A percentile compares a stretch with the other conserved stretches of the same genome.
phyloP scores from a whole-genome alignment of 345 rosid genomes.

The Stellera chamaejasme region DNA sequence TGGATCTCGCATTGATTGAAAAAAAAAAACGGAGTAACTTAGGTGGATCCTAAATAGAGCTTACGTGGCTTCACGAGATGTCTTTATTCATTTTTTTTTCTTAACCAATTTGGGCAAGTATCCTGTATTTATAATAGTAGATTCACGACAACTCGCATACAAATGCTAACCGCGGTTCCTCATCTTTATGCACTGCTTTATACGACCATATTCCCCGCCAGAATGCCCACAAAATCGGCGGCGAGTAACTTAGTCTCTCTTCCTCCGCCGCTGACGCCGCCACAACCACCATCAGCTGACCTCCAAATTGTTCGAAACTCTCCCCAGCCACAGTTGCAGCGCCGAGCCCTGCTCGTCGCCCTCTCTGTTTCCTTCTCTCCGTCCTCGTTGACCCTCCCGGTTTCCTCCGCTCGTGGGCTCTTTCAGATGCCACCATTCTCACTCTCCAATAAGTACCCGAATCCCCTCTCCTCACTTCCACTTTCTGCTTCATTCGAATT shows the following conservation, averaged over 20 bases:
- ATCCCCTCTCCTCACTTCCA: background rate
- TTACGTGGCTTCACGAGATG: too few species aligned
- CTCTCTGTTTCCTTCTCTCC: conserved; percentile 8
- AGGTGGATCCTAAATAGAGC: too few species aligned
- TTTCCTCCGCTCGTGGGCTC: conserved; percentile 52
- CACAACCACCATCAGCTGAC: conserved; percentile 5
- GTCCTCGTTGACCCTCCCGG: conserved; percentile 5
- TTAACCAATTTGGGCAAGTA: too few species aligned
- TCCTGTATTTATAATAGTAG: too few species aligned
- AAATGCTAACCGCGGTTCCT: too few species aligned
- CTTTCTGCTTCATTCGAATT: background rate
- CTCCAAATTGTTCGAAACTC: conserved; percentile 4
- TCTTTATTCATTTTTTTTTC: too few species aligned
- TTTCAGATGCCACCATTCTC: conserved; percentile 63
- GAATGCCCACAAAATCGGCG: too few species aligned
- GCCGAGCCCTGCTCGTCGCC: conserved; percentile 33
- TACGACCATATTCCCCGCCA: too few species aligned
- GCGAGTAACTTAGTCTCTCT: background rate
- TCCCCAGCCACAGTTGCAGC: conserved; percentile 25
- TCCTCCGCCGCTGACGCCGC: conserved; percentile 5
- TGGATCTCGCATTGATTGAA: too few species aligned
- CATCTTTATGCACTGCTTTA: too few species aligned
- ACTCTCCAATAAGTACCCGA: conserved; percentile 41
- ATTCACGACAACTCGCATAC: too few species aligned
- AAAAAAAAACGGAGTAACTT: too few species aligned